Evolutionary conservation across 148 eudicot species (phyloP), one percentile per base, ranked within the genome.

Genomic region (Drosera capensis): DNA sequence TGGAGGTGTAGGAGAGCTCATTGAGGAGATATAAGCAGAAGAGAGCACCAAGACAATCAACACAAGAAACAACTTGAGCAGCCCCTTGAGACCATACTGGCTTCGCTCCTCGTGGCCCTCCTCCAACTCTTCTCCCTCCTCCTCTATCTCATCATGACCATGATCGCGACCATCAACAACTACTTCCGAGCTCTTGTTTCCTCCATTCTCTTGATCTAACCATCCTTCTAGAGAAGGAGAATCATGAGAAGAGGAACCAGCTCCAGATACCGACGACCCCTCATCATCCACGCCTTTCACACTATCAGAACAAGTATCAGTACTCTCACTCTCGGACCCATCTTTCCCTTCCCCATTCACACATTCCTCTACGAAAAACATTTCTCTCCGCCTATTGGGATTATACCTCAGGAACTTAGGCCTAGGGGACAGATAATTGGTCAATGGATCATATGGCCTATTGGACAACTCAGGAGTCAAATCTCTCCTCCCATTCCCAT

Each of bases 351-450:
- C 39, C 28, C 24, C 11, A 1, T 2, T 23, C 31, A 46, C 62
- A 19, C 26, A 44, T 44, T 53, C 57, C 28, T 20, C 28, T 5
- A 18, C 19, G 21, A 28, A 15, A 40, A 67, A 25, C 30, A 68
- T 46, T 54, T 49, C 60, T 1, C 58, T 41, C 16, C 57, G 52
- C 64, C 70, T 54, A 20, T 72, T 52, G 1, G 87, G 87, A 19
- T 74, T 56, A 56, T 67, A 82, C 25, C 75, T 61, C 34, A 79
- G 71, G 38, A 54, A 82, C 35, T 54, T 68, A 26, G 94, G 94
- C 58, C 94, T 64, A 21, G 87, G 80, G 24, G 86, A 75, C 24
- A 75, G 83, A 55, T 63, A 72, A 60, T 79, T 78, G 1, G 58
- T 68, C 16, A 51, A 45, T 16, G 80, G 83, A 55, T 82, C 94